phyloP scores from a whole-genome alignment of 129 eudicot species.

The Flaveria ramosissima region DNA sequence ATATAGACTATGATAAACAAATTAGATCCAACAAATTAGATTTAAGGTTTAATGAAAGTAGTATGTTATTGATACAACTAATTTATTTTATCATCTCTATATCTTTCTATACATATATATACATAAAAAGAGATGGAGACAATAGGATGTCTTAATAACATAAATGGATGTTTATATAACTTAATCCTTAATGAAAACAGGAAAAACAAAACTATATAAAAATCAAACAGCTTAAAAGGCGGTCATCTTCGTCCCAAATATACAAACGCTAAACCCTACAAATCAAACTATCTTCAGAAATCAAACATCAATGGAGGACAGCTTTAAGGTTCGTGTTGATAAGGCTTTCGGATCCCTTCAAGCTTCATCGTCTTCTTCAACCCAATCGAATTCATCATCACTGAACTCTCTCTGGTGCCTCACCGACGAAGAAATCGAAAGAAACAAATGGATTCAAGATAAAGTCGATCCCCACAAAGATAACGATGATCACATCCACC shows the following conservation, averaged over 20 bases:
- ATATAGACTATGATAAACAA: no score
- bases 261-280: slow-evolving; percentile 27
- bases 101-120: no score
- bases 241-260: not conserved
- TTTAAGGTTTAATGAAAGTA: no score
- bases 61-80: no score
- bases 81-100: no score
- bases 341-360: slow-evolving; percentile 65
- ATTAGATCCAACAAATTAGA: no score
- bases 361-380: slow-evolving; percentile 16
- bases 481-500: slow-evolving; percentile 36
- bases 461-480: slow-evolving; percentile 27
- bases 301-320: slow-evolving; percentile 65
- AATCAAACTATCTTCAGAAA: not conserved
- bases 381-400: slow-evolving; percentile 31
- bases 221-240: no score
- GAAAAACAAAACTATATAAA: no score
- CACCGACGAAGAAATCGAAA: slow-evolving; percentile 81
- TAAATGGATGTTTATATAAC: no score
- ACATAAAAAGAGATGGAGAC: no score
- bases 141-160: no score
- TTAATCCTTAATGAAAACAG: no score
- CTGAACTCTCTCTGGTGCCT: slow-evolving; percentile 63
- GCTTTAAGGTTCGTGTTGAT: slow-evolving; percentile 73
- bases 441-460: slow-evolving; percentile 54